phyloP scores from a whole-genome alignment of 805 yeast genomes.

The Barnettozyma californica region DNA sequence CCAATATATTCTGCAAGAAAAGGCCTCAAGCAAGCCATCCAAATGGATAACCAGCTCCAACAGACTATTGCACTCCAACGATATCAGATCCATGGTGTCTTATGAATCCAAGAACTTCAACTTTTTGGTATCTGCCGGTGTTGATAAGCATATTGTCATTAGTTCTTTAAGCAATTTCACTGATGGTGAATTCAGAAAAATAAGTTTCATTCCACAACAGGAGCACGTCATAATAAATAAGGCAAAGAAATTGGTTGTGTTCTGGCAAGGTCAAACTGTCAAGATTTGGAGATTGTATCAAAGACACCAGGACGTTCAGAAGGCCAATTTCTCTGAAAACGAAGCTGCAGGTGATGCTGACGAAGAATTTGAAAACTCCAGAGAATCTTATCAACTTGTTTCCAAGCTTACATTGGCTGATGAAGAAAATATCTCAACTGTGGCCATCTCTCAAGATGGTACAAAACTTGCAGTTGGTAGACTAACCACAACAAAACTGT shows the following conservation, averaged over 20 bases:
- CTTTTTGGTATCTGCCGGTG: constrained; percentile 77
- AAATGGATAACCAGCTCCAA: constrained; percentile 77
- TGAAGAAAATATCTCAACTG: constrained; percentile 74
- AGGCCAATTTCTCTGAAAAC: constrained; percentile 17
- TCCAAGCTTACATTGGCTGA: constrained; percentile 62
- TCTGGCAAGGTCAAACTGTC: constrained; percentile 80
- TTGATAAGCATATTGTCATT: constrained; percentile 60
- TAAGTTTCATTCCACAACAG: constrained; percentile 56
- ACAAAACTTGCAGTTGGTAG: constrained; percentile 68
- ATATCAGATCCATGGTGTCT: constrained; percentile 69
- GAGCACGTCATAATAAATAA: constrained; percentile 47
- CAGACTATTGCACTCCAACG: constrained; percentile 80
- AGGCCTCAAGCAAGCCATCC: constrained; percentile 28
- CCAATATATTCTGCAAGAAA: constrained; percentile 30
- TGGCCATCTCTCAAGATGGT: constrained; percentile 61
- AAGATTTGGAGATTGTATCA: constrained; percentile 69
- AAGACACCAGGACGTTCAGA: constrained; percentile 13
- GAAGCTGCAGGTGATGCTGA: constrained; percentile 16
- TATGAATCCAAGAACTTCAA: constrained; percentile 65
- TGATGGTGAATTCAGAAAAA: constrained; percentile 65
- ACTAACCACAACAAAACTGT: constrained; percentile 60
- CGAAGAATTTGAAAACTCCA: constrained; percentile 21
- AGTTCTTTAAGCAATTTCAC: constrained; percentile 62
- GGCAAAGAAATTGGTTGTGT: constrained; percentile 46
- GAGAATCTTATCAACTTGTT: constrained; percentile 48